These are phyloP conservation scores for Sphaerostilbella broomeana DNA, from an alignment of 2,329 filamentous ascomycete genomes.

Conservation along the genomic window DNA sequence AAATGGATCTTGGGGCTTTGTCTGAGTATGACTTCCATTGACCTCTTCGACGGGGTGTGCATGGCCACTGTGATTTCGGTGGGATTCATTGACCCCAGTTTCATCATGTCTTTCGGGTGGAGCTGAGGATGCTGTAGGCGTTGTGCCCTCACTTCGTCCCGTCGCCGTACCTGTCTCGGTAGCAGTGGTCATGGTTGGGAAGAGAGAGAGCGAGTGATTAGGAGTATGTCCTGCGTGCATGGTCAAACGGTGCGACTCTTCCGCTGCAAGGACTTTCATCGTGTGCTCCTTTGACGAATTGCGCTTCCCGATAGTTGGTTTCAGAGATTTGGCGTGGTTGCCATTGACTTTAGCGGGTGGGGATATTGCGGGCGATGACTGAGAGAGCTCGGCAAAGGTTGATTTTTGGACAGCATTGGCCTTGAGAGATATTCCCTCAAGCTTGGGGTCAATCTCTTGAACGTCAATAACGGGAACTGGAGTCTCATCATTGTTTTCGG, in stretches of 20 bases:
- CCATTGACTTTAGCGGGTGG: constrained; percentile 19
- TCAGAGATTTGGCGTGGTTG: constrained; percentile 7
- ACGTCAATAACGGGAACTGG: constrained; percentile 46
- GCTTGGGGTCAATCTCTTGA: constrained; percentile 48
- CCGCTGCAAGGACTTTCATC: constrained; percentile 39
- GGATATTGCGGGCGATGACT: constrained; percentile 24
- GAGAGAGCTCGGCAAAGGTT: constrained; percentile 38
- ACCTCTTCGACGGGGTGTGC: no score
- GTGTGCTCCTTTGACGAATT: constrained; percentile 36
- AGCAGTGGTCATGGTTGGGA: constrained; percentile 36
- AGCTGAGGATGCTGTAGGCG: constrained; percentile 20
- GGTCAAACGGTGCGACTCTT: constrained; percentile 46
- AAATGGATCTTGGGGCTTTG: no score
- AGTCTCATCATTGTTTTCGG: background rate
- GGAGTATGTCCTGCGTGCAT: constrained; percentile 60
- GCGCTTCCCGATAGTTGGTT: constrained; percentile 19
- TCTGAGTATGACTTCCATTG: no score
- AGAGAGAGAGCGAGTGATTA: constrained; percentile 49
- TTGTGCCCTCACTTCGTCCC: constrained; percentile 24
- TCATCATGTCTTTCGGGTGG: background rate
- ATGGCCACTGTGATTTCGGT: no score
- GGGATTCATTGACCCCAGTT: no score
- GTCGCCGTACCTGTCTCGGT: constrained; percentile 28
- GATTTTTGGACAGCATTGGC: constrained; percentile 45
- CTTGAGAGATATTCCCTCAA: constrained; percentile 55